Conservation (phyloP, 768 basidiomycete species). For the Neoboletus subvelutipes region DNA sequence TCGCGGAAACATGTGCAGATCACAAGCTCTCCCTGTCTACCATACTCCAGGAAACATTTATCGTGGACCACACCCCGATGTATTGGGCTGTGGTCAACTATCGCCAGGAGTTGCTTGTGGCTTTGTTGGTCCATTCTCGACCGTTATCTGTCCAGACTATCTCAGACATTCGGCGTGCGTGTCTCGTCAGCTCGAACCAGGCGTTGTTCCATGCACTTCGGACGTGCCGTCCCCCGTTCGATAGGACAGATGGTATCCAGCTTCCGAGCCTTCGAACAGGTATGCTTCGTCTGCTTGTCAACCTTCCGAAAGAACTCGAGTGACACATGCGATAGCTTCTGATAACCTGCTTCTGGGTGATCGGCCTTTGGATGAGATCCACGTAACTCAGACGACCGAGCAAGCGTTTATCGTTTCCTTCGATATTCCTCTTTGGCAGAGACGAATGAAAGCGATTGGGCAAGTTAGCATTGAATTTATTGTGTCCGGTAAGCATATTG, state of each 20-base stretch:
- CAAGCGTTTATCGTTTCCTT: conserved; percentile 55
- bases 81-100: conserved; percentile 38
- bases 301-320: background rate
- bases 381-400: conserved; percentile 45
- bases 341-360: conserved; percentile 44
- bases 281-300: conserved; percentile 20
- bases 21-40: conserved; percentile 43
- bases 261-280: conserved; percentile 13
- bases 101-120: conserved; percentile 41
- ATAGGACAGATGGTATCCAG: conserved; percentile 22
- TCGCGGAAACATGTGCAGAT: conserved; percentile 55
- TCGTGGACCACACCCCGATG: conserved; percentile 29
- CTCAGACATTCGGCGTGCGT: conserved; percentile 66
- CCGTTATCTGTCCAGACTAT: conserved; percentile 44
- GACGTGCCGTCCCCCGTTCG: conserved; percentile 21
- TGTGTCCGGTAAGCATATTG: conserved; percentile 32
- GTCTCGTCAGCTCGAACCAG: conserved; percentile 41
- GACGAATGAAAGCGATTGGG: conserved; percentile 64
- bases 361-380: conserved; percentile 52
- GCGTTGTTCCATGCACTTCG: conserved; percentile 29
- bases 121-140: conserved; percentile 51
- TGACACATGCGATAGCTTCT: conserved; percentile 25
- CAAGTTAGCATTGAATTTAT: conserved; percentile 66
- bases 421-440: conserved; percentile 59
- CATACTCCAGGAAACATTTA: conserved; percentile 26